Evolutionary conservation across 106 monocot species (phyloP).

Genomic region (Dendrobium huoshanense): DNA sequence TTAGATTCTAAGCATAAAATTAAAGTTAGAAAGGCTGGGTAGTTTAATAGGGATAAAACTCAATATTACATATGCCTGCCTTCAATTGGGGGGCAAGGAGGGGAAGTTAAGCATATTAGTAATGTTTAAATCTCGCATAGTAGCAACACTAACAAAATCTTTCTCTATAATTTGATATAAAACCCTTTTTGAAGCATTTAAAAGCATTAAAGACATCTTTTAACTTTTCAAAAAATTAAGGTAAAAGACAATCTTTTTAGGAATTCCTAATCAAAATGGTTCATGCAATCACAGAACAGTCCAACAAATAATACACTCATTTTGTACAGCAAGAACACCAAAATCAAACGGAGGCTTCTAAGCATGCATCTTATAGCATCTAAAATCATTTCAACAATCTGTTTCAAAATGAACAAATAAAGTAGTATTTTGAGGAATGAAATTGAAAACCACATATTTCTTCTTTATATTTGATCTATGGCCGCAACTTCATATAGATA

Average conservation of each 20-base stretch:
- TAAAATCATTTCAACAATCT: not conserved
- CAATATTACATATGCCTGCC: not conserved
- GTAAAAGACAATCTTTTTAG: not conserved
- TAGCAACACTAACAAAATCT: not conserved
- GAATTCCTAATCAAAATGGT: not conserved
- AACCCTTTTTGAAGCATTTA: not conserved
- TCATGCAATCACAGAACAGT: not conserved
- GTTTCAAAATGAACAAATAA: not conserved
- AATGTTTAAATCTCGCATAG: not conserved
- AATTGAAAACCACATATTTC: not conserved
- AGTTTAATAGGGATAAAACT: not conserved
- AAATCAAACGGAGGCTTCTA: not conserved
- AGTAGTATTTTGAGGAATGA: not conserved
- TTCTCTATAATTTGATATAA: not conserved
- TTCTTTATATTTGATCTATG: slow-evolving; percentile 2
- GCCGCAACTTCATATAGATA: not conserved
- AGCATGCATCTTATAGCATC: not conserved
- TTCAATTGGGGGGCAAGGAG: not conserved
- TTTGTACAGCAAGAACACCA: not conserved
- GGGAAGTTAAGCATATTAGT: not conserved
- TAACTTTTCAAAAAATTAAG: not conserved
- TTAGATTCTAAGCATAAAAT: not conserved
- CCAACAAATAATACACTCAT: not conserved
- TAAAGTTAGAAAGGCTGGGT: not conserved
- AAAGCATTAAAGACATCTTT: not conserved